Evolutionary conservation across 1,139 yeast genomes (phyloP).

Genomic region (Geotrichum candidum): DNA sequence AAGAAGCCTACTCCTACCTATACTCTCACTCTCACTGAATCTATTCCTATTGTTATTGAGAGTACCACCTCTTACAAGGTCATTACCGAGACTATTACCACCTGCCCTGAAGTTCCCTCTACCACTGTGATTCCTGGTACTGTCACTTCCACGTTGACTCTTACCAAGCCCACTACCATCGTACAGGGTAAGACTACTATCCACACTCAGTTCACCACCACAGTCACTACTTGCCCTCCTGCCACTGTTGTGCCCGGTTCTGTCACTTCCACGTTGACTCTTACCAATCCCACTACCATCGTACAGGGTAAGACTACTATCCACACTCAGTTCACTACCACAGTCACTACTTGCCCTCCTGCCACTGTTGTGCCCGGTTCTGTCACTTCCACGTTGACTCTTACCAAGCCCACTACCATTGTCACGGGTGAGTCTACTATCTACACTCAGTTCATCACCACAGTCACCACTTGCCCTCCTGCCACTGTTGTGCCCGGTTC

Average conservation of each 20-base stretch:
- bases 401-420: not conserved
- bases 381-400: constrained; percentile 2
- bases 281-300: constrained; percentile 1
- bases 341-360: constrained; percentile 12
- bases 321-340: not conserved
- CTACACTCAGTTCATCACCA: not conserved
- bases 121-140: constrained; percentile 8
- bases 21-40: constrained; percentile 5
- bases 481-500: constrained; percentile 7
- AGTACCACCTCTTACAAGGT: constrained; percentile 7
- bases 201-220: constrained; percentile 1
- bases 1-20: constrained; percentile 3
- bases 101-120: constrained; percentile 1
- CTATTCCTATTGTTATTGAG: constrained; percentile 1
- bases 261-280: constrained; percentile 16
- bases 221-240: constrained; percentile 8
- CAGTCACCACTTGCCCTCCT: constrained; percentile 13
- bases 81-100: constrained; percentile 4
- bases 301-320: not conserved
- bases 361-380: constrained; percentile 7
- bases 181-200: constrained; percentile 9
- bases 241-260: constrained; percentile 9
- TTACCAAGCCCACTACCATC: constrained; percentile 15
- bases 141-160: constrained; percentile 16
- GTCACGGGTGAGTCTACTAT: not conserved